Base-by-base conservation (phyloP, 805 yeast species). In the Blastobotrys mokoenaii region DNA sequence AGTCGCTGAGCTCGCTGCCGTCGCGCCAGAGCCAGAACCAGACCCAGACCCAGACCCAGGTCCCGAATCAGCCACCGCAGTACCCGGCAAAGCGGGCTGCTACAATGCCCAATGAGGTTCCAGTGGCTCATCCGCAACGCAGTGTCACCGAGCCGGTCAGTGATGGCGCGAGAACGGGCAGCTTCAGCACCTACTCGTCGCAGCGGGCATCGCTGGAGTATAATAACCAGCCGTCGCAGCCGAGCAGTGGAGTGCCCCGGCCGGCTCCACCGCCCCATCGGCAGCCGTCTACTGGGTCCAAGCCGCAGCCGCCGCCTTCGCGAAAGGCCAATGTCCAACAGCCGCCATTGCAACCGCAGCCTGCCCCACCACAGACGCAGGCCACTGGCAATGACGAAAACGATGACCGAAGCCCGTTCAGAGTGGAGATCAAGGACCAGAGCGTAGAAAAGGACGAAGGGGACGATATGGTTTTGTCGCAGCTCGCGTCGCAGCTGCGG, bases 401-500 rank as follows among this genome's bases (percentile, higher is more conserved):
- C 7, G 51, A 45, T n/a, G 51, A 42, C 31, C 49, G 48, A 4
- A 15, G 40, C 17, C 50, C 50, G 17, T 43, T 56, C 42, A 45
- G 53, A 30, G 56, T 55, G 34, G 52, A 50, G 39, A 55, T 53
- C 31, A 53, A 51, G 45, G 52, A 51, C 44, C 46, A 53, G 20
- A 55, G 51, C 38, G 52, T 51, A 46, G 57, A 47, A 38, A 51
- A 50, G 36, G 54, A 52, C n/a, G 52, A 48, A 10, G 60, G 50
- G 33, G 61, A 50, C 15, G 51, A 50, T 33, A 59, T 51, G 1
- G 67, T 67, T 2, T 41, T 64, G 32, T 55, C 60, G 25, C 51
- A 45, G 9, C 57, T 63, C 15, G 58, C 67, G 3, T 44, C 64
- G 11, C 51, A 63, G 8, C 41, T 63, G 46, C 51, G 65, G n/a